A percentile compares a stretch with the other conserved stretches of the same genome.
These are phyloP conservation scores for Pseudomassariella vexata DNA, from an alignment of 2,329 filamentous ascomycete genomes.

Conservation along the genomic window DNA sequence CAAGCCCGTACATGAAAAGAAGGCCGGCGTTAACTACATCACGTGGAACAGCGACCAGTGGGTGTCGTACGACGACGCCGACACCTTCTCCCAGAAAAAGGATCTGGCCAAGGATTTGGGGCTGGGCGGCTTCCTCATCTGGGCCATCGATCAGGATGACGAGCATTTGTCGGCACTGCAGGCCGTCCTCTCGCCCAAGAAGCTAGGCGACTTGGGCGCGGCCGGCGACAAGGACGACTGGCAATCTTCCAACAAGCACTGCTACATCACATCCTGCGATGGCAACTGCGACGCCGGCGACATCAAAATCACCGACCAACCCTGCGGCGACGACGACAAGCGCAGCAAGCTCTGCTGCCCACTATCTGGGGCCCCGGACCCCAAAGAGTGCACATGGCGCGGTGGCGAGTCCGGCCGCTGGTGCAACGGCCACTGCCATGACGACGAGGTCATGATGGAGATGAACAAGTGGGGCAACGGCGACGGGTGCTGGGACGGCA, in stretches of 20 bases:
- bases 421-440: constrained; percentile 28
- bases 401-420: constrained; percentile 13
- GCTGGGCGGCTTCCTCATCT: constrained; percentile 2
- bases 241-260: constrained; percentile 10
- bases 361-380: constrained; percentile 20
- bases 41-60: constrained; percentile 31
- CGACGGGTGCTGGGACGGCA: constrained; percentile 21
- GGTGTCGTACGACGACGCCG: constrained; percentile 33
- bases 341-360: constrained; percentile 24
- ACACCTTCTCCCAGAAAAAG: constrained; percentile 23
- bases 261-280: constrained; percentile 23
- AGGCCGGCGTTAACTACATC: constrained; percentile 25
- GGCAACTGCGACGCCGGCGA: constrained; percentile 21
- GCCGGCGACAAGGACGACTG: constrained; percentile 1
- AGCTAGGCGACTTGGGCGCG: background rate
- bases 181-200: too few species aligned
- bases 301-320: constrained; percentile 19
- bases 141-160: background rate
- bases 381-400: constrained; percentile 25
- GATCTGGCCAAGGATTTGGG: constrained; percentile 8
- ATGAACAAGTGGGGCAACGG: constrained; percentile 21
- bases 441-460: constrained; percentile 24
- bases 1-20: constrained; percentile 18
- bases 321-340: constrained; percentile 19
- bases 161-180: background rate